Conservation (phyloP, 805 yeast species). For the Brettanomyces naardenensis region DNA sequence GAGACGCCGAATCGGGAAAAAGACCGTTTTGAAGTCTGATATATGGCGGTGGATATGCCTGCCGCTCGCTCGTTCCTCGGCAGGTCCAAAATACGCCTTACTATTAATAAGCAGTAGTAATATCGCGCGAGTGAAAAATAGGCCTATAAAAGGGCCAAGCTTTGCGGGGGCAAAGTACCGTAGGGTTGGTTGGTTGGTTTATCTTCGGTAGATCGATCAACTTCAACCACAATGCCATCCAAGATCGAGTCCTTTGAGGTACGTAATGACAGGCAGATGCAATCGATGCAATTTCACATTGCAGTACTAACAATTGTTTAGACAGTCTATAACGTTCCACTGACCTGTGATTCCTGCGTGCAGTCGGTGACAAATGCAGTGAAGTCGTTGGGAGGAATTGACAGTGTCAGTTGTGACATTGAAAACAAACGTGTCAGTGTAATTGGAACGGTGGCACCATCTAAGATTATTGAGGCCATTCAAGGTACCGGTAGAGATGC, state of each 20-base stretch:
- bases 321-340: constrained; percentile 79
- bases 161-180: too few relatives aligned
- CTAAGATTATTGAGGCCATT: constrained; percentile 57
- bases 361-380: constrained; percentile 51
- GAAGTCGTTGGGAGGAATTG: constrained; percentile 40
- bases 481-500: constrained; percentile 80
- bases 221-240: constrained; percentile 4
- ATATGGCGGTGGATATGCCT: too few relatives aligned
- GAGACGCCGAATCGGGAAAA: too few relatives aligned
- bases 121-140: too few relatives aligned
- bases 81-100: too few relatives aligned
- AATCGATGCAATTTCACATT: neutral
- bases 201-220: too few relatives aligned
- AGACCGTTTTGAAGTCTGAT: too few relatives aligned
- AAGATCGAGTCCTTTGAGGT: constrained; percentile 15
- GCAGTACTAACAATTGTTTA: constrained; percentile 17
- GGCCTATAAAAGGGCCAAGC: too few relatives aligned
- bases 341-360: constrained; percentile 72
- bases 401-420: constrained; percentile 48
- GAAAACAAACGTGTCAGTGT: constrained; percentile 56
- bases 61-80: too few relatives aligned
- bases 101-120: too few relatives aligned
- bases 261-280: too few relatives aligned
- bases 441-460: constrained; percentile 68
- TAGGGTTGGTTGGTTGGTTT: too few relatives aligned